Evolutionary conservation across 2,329 filamentous ascomycete species (phyloP), one percentile per base, ranked within the genome.

Genomic region (Didymella segeticola): DNA sequence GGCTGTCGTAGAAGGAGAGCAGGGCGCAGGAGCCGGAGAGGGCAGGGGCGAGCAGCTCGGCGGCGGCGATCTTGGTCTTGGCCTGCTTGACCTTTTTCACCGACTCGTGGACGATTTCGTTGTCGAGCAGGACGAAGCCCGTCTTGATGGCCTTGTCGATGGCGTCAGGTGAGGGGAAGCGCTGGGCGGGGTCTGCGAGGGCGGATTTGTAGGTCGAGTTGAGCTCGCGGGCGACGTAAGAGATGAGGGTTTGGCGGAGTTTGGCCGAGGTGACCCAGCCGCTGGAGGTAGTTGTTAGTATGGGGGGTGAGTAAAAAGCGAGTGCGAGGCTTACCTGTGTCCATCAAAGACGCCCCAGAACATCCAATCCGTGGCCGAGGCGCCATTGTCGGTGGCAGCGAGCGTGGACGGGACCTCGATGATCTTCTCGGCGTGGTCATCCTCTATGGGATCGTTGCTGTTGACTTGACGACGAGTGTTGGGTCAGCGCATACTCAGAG

Each of bases 271-370:
- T 99, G 4, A 95, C 97, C 95, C 95, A 99, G 64, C 95, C 95
- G 38, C 91, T 96, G 64, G 51, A 12, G 22, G 2, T 36, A 2
- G 34, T 8, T 38, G 41, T 51, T 26, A 51, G 41, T 19, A 25
- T 4, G 8, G 4, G 6, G 15, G n/a, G 1, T 11, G 25, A 14
- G n/a, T 3, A 34, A 11, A 11, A 4, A 1, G 2, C 9, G 11
- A 14, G 23, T 3, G 19, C 10, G 4, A 14, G 5, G 2, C 34
- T 76, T 79, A 93, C 91, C 90, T 91, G 76, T 99, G 95, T 0
- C 95, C 95, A 71, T 99, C 95, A 75, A 98, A 99, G 15, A 99
- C 93, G 53, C 93, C 95, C 95, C 96, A 99, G 75, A 99, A 99
- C 92, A 98, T 98, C 95, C 95, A 99, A 76, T 99, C 96, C 57